Conservation (phyloP, 352 stramenopile species). For the Thalassiosira hispida region DNA sequence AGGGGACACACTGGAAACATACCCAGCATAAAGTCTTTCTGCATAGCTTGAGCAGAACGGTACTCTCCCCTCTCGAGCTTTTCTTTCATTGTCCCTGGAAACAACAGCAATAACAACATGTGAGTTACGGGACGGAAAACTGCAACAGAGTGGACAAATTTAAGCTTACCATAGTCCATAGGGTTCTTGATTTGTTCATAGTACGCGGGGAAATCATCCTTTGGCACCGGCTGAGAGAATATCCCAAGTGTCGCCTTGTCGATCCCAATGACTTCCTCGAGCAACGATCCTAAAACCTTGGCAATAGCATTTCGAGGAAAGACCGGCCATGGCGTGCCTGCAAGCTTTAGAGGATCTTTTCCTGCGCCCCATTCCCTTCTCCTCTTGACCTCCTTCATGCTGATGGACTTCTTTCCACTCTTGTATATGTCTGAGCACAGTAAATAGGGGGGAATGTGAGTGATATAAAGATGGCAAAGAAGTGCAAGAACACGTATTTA, state of each 20-base stretch:
- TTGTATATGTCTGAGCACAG: constrained; percentile 39
- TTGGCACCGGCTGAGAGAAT: constrained; percentile 81
- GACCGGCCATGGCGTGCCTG: constrained; percentile 77
- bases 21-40: constrained; percentile 84
- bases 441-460: not conserved
- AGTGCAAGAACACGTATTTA: no score
- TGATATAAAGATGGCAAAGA: not conserved
- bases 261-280: constrained; percentile 82
- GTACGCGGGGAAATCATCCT: constrained; percentile 84
- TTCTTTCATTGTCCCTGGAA: constrained; percentile 75
- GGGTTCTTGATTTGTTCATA: constrained; percentile 83
- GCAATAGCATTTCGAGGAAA: constrained; percentile 74
- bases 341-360: constrained; percentile 73
- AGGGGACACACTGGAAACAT: no score
- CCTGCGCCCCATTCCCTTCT: constrained; percentile 78
- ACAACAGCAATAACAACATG: not conserved
- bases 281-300: constrained; percentile 69
- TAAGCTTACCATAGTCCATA: constrained; percentile 73
- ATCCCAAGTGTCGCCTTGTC: constrained; percentile 74
- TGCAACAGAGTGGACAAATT: no score
- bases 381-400: constrained; percentile 74
- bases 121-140: not conserved
- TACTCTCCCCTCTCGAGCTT: constrained; percentile 85
- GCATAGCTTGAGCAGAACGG: constrained; percentile 82
- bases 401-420: constrained; percentile 66